phyloP scores from a whole-genome alignment of 371 early-diverging fungal genomes.

The Mortierella sp. region DNA sequence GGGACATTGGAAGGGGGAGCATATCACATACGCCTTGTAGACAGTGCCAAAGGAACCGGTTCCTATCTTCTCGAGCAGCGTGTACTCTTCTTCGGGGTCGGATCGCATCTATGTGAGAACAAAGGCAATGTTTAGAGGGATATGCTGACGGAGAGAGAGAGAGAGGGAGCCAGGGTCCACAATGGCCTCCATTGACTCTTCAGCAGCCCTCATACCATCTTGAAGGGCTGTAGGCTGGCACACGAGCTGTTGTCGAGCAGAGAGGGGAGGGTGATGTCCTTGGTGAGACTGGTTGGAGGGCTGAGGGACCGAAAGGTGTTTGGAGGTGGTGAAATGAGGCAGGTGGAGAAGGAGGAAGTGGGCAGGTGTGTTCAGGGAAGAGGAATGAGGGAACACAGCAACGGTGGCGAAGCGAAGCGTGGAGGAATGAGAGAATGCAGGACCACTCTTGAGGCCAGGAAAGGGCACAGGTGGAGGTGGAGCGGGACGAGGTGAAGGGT shows the following conservation, averaged over 20 bases:
- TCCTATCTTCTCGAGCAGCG: conserved; percentile 60
- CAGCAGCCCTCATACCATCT: too few relatives aligned
- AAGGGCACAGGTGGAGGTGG: conserved; percentile 1
- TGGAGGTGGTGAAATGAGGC: not conserved
- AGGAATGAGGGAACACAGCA: not conserved
- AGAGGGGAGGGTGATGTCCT: too few relatives aligned
- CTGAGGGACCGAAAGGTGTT: too few relatives aligned
- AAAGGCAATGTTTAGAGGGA: not conserved
- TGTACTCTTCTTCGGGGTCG: conserved; percentile 59
- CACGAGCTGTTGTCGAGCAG: too few relatives aligned
- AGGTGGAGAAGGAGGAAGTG: not conserved
- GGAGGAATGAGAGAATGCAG: not conserved
- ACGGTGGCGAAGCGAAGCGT: not conserved
- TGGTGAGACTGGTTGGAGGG: too few relatives aligned
- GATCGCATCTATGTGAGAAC: conserved; percentile 43
- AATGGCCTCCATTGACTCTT: too few relatives aligned
- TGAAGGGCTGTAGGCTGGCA: too few relatives aligned
- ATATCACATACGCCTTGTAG: conserved; percentile 61
- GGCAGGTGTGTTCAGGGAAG: not conserved
- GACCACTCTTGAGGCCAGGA: not conserved
- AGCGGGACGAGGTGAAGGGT: not conserved
- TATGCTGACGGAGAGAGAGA: not conserved
- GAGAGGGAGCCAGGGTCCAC: not conserved
- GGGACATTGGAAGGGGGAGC: too few relatives aligned
- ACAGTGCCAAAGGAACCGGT: conserved; percentile 65